Evolutionary conservation across 2,329 filamentous ascomycete species (phyloP).

Genomic region (Xylariales sp.): DNA sequence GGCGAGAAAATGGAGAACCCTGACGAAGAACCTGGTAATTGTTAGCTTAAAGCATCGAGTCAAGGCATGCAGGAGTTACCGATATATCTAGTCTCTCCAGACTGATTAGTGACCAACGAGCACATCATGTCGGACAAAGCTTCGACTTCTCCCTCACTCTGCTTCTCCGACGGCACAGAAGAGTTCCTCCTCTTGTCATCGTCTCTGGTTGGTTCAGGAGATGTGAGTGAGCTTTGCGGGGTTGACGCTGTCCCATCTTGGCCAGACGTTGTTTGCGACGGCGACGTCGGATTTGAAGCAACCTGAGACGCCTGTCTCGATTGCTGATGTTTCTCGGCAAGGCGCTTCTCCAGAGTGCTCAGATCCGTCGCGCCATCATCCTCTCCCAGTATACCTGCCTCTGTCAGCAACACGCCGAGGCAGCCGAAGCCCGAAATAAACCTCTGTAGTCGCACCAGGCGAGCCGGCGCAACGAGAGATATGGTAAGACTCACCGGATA

Average conservation of each 20-base stretch:
- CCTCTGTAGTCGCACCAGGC: background rate
- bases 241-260: constrained; percentile 40
- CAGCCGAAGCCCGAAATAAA: background rate
- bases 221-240: constrained; percentile 50
- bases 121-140: constrained; percentile 98
- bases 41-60: too few species aligned
- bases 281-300: constrained; percentile 47
- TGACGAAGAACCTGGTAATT: constrained; percentile 86
- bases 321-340: constrained; percentile 52
- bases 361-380: constrained; percentile 86
- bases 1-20: constrained; percentile 99
- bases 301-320: constrained; percentile 46
- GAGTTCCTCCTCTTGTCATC: constrained; percentile 33
- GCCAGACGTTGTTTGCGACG: constrained; percentile 40
- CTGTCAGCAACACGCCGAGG: constrained; percentile 18
- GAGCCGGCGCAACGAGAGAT: background rate
- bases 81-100: constrained; percentile 92
- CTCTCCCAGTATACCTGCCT: constrained; percentile 68
- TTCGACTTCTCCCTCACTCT: constrained; percentile 69
- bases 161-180: constrained; percentile 37
- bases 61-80: constrained; percentile 55
- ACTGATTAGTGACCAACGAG: constrained; percentile 90
- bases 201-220: constrained; percentile 43
- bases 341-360: constrained; percentile 76
- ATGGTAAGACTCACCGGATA: constrained; percentile 60